phyloP scores from a whole-genome alignment of 495 filamentous ascomycete genomes.

The Penicillium atrosanguineum region DNA sequence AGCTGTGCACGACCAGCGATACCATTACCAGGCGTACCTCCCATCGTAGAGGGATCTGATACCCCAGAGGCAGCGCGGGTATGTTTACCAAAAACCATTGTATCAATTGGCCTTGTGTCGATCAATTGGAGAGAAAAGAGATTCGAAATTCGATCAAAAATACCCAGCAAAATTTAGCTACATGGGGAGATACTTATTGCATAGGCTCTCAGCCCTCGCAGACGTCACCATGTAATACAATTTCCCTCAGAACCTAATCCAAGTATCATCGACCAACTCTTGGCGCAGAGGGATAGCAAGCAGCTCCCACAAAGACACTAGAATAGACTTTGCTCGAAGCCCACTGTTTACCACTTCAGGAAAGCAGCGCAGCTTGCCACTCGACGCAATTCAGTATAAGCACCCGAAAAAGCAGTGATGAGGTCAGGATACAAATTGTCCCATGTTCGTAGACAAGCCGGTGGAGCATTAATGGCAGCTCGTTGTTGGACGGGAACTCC shows the following conservation, averaged over 20 bases:
- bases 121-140: not conserved
- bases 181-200: conserved; percentile 7
- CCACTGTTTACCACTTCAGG: not conserved
- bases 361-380: not conserved
- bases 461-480: not conserved
- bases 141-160: not conserved
- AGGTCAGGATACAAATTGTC: conserved; percentile 12
- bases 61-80: conserved; percentile 2
- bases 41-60: conserved; percentile 7
- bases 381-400: no score
- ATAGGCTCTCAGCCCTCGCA: not conserved
- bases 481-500: conserved; percentile 3
- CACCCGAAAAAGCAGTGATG: conserved; percentile 6
- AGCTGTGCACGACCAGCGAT: conserved; percentile 31
- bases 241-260: not conserved
- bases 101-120: not conserved
- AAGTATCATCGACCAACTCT: conserved; percentile 18
- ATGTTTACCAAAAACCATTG: conserved; percentile 4
- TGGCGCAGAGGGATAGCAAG: not conserved
- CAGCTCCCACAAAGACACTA: not conserved
- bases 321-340: not conserved
- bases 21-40: conserved; percentile 2
- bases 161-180: not conserved
- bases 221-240: conserved; percentile 17
- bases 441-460: conserved; percentile 1